Evolutionary conservation across 2,329 filamentous ascomycete genomes (phyloP).

Genomic region (Colletotrichum gigasporum): DNA sequence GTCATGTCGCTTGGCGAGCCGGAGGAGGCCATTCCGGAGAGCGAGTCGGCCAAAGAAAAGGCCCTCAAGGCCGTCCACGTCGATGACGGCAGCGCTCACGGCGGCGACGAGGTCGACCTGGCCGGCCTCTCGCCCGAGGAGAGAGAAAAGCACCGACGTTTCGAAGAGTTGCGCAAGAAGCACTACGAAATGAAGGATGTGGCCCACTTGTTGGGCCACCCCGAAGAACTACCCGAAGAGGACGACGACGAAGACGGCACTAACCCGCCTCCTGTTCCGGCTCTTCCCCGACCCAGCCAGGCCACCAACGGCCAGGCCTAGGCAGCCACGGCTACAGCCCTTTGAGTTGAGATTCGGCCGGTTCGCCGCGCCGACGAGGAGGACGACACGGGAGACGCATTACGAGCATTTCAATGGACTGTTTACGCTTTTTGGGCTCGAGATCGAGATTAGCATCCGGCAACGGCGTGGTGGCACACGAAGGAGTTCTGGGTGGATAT

Average conservation of each 20-base stretch:
- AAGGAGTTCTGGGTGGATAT: conserved; percentile 33
- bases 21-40: conserved; percentile 74
- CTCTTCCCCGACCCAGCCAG: conserved; percentile 45
- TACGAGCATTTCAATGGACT: conserved; percentile 25
- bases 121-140: conserved; percentile 74
- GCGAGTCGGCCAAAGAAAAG: conserved; percentile 43
- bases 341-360: not conserved
- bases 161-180: conserved; percentile 91
- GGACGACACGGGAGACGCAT: conserved; percentile 9
- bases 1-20: conserved; percentile 92
- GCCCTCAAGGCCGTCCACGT: conserved; percentile 71
- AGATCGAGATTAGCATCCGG: conserved; percentile 32
- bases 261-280: conserved; percentile 51
- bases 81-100: conserved; percentile 64
- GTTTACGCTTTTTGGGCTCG: conserved; percentile 23
- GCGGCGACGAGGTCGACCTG: conserved; percentile 66
- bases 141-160: conserved; percentile 88
- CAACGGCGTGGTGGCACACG: conserved; percentile 30
- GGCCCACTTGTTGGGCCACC: conserved; percentile 84
- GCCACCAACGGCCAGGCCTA: conserved; percentile 31
- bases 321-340: not conserved
- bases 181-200: conserved; percentile 99
- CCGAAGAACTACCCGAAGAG: conserved; percentile 71
- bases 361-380: not conserved
- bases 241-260: conserved; percentile 59